Evolutionary conservation across 169 alveolate species (phyloP).

Genomic region (Plasmodium blacklocki): DNA sequence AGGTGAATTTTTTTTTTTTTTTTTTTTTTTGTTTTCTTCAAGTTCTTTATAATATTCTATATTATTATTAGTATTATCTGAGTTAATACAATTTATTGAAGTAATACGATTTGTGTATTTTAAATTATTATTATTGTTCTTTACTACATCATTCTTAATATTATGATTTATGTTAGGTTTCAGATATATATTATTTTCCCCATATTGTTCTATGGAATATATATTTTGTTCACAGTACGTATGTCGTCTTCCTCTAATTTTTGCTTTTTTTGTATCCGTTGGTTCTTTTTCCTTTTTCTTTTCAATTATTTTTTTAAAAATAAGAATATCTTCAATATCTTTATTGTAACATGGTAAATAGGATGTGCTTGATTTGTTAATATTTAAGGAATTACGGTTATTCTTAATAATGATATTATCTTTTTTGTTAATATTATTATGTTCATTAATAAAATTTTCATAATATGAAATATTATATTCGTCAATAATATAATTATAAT

Average conservation of each 20-base stretch:
- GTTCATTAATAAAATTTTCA: not conserved
- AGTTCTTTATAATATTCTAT: not conserved
- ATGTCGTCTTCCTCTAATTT: slow-evolving; percentile 4
- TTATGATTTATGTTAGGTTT: not conserved
- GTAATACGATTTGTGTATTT: not conserved
- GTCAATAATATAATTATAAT: too few species aligned
- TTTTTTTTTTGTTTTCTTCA: not conserved
- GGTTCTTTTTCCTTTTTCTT: slow-evolving; percentile 9
- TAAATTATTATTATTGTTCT: not conserved
- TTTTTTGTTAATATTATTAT: not conserved
- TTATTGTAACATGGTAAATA: slow-evolving; percentile 68
- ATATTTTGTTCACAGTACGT: not conserved
- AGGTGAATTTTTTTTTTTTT: not conserved
- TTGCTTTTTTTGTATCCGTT: not conserved
- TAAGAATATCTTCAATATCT: slow-evolving; percentile 47
- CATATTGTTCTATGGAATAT: too few species aligned
- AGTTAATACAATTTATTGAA: not conserved
- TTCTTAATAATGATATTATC: not conserved
- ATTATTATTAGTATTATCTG: not conserved
- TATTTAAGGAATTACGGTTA: slow-evolving; percentile 7
- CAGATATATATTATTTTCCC: too few species aligned
- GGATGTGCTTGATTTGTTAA: slow-evolving; percentile 37
- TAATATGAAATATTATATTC: too few species aligned
- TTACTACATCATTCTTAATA: slow-evolving; percentile 1
- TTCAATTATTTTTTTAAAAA: slow-evolving; percentile 6